Evolutionary conservation across 257 asterid genomes (phyloP).

Genomic region (Scutellaria baicalensis): DNA sequence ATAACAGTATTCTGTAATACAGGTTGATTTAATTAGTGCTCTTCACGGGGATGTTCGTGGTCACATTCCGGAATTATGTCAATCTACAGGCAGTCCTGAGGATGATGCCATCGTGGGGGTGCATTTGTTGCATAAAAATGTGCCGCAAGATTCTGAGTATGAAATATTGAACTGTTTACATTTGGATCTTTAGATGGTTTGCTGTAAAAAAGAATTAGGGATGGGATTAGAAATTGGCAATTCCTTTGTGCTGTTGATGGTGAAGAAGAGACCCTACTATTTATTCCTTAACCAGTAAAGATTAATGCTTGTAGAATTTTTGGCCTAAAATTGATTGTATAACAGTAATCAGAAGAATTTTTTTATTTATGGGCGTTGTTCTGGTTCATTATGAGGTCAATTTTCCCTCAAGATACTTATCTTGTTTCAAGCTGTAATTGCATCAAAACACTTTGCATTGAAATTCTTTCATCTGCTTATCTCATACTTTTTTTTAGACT

Average conservation of each 20-base stretch:
- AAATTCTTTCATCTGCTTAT: not conserved
- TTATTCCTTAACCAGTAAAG: not conserved
- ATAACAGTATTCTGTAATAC: slow-evolving; percentile 11
- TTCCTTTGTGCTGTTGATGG: not conserved
- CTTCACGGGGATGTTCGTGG: slow-evolving; percentile 54
- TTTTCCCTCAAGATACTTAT: not conserved
- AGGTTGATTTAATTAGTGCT: slow-evolving; percentile 78
- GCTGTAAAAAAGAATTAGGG: not conserved
- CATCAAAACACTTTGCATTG: not conserved
- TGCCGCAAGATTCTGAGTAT: not conserved
- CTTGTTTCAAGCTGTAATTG: not conserved
- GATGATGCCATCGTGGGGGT: slow-evolving; percentile 50
- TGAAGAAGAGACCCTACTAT: not conserved
- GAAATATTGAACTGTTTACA: not conserved
- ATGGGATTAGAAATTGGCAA: not conserved
- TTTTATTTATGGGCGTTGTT: not conserved
- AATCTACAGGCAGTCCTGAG: slow-evolving; percentile 29
- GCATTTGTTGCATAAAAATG: slow-evolving; percentile 56
- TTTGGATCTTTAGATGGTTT: not conserved
- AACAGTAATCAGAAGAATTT: not conserved
- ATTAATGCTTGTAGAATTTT: not conserved
- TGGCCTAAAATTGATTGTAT: not conserved
- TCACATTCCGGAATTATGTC: slow-evolving; percentile 37
- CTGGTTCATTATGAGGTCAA: not conserved
- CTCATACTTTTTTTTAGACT: not conserved